Conservation (phyloP, 768 basidiomycete species). For the Coprinellus micaceus region DNA sequence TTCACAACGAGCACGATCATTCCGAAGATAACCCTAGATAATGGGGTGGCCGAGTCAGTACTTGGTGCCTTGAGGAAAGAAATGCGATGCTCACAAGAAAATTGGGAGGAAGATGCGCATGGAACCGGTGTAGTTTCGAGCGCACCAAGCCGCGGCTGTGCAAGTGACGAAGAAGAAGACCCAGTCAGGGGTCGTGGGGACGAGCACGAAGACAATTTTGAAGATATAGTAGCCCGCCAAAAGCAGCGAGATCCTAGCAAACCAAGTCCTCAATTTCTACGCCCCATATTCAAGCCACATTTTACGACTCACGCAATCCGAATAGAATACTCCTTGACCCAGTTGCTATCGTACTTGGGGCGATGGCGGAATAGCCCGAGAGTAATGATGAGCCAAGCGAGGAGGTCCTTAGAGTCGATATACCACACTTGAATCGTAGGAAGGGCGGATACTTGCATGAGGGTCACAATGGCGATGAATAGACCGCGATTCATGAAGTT, state of each 20-base stretch:
- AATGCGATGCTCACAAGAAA: constrained; percentile 1
- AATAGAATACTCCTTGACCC: not conserved
- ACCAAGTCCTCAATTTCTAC: no score
- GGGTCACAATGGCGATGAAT: not conserved
- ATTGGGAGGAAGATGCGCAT: constrained; percentile 6
- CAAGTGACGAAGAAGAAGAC: not conserved
- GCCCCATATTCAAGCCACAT: not conserved
- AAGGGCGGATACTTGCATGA: not conserved
- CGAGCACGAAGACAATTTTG: not conserved
- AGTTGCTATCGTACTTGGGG: not conserved
- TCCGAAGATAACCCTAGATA: not conserved
- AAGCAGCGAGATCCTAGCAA: not conserved
- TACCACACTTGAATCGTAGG: not conserved
- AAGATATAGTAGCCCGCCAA: not conserved
- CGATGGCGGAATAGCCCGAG: constrained; percentile 1
- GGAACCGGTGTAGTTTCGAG: not conserved
- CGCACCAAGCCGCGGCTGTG: constrained; percentile 1
- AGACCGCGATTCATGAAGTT: constrained; percentile 4
- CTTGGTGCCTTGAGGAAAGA: not conserved
- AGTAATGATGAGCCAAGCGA: not conserved
- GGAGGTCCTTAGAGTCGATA: not conserved
- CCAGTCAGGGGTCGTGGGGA: not conserved
- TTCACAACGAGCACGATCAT: not conserved
- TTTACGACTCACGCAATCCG: constrained; percentile 1
- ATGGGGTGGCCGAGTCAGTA: no score